These are phyloP conservation scores for Ogataea pilisensis DNA, from an alignment of 805 yeast genomes.

Conservation along the genomic window DNA sequence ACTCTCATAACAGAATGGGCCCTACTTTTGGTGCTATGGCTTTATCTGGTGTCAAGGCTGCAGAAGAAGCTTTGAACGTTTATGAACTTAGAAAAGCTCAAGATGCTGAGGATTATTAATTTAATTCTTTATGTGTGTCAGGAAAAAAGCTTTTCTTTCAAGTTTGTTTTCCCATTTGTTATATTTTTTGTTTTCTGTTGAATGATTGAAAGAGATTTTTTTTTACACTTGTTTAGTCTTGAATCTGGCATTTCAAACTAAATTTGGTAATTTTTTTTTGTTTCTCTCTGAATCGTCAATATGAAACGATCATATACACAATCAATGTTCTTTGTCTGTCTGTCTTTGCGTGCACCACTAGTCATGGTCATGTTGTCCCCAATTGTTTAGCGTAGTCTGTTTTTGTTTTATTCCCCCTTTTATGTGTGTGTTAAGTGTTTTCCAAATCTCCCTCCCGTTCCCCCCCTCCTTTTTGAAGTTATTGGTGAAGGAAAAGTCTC, in stretches of 20 bases:
- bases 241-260: no score
- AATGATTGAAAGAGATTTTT: no score
- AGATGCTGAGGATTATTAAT: conserved; percentile 18
- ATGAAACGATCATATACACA: no score
- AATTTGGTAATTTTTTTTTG: no score
- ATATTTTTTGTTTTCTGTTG: not conserved
- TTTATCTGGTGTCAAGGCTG: conserved; percentile 74
- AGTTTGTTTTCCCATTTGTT: not conserved
- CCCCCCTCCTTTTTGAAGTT: not conserved
- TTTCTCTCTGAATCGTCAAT: no score
- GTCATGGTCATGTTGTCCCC: not conserved
- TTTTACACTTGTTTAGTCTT: no score
- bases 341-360: conserved; percentile 6
- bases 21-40: conserved; percentile 84
- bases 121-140: not conserved
- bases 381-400: not conserved
- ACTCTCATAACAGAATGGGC: conserved; percentile 79
- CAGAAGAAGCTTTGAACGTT: conserved; percentile 41
- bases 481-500: no score
- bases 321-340: conserved; percentile 22
- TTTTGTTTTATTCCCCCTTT: not conserved
- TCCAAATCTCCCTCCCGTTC: not conserved
- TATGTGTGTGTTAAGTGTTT: not conserved
- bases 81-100: conserved; percentile 28
- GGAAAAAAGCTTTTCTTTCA: not conserved